These are phyloP conservation scores for Gorgonomyces haynaldii DNA, from an alignment of 192 early-diverging fungal species.

Conservation along the genomic window DNA sequence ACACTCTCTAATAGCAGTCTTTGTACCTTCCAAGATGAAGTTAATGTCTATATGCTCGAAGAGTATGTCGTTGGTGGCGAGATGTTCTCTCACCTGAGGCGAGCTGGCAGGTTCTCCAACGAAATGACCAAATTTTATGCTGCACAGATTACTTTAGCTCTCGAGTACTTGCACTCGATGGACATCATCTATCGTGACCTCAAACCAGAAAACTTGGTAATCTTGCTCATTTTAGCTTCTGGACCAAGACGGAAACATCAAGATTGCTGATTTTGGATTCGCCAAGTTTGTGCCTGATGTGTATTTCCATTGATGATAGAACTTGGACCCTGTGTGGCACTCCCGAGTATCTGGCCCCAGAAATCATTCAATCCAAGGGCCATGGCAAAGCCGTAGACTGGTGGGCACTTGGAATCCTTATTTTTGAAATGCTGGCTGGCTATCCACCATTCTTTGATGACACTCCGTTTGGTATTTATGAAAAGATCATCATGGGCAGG, in stretches of 20 bases:
- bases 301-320: no score
- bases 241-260: slow-evolving; percentile 83
- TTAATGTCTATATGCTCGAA: slow-evolving; percentile 86
- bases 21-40: slow-evolving; percentile 92
- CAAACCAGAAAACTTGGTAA: slow-evolving; percentile 71
- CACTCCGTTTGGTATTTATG: slow-evolving; percentile 95
- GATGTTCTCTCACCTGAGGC: slow-evolving; percentile 88
- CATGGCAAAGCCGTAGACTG: slow-evolving; percentile 97
- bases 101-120: slow-evolving; percentile 83
- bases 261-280: slow-evolving; percentile 98
- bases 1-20: slow-evolving; percentile 36
- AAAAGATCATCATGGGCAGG: slow-evolving; percentile 89
- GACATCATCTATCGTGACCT: slow-evolving; percentile 97
- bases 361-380: slow-evolving; percentile 93
- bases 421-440: slow-evolving; percentile 98
- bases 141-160: slow-evolving; percentile 87
- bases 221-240: slow-evolving; percentile 47
- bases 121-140: slow-evolving; percentile 95
- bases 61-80: slow-evolving; percentile 96
- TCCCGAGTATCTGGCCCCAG: slow-evolving; percentile 91
- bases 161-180: slow-evolving; percentile 83
- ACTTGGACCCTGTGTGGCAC: slow-evolving; percentile 99
- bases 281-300: slow-evolving; percentile 82
- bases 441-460: slow-evolving; percentile 97
- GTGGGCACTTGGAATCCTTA: slow-evolving; percentile 97